These are phyloP conservation scores for Pseudocercospora crystallina DNA, from an alignment of 2,329 filamentous ascomycete species.

Conservation along the genomic window DNA sequence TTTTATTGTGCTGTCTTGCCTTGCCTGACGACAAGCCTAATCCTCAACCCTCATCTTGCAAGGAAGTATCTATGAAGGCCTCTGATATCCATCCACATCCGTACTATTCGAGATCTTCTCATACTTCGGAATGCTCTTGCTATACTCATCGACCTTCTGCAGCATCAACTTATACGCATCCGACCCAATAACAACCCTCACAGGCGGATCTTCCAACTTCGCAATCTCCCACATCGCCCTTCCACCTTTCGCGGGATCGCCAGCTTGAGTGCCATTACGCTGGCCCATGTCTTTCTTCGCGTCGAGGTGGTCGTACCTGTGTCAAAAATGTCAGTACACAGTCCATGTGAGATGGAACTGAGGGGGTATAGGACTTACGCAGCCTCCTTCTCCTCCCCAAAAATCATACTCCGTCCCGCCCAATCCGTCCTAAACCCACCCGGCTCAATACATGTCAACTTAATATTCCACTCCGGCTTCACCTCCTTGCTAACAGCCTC, in stretches of 20 bases:
- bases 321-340: neutral
- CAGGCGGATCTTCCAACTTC: constrained; percentile 52
- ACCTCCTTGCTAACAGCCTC: constrained; percentile 44
- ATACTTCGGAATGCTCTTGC: constrained; percentile 51
- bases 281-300: constrained; percentile 42
- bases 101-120: constrained; percentile 30
- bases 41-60: no score
- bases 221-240: constrained; percentile 57
- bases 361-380: constrained; percentile 39
- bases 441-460: constrained; percentile 47
- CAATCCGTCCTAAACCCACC: constrained; percentile 50
- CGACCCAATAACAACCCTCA: constrained; percentile 54
- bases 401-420: constrained; percentile 48
- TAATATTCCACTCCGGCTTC: constrained; percentile 49
- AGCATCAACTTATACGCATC: constrained; percentile 54
- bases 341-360: constrained; percentile 27
- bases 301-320: constrained; percentile 49
- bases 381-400: constrained; percentile 44
- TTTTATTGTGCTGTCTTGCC: no score
- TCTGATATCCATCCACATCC: no score
- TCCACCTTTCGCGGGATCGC: constrained; percentile 51
- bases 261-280: constrained; percentile 47
- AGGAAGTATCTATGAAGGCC: no score
- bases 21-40: no score
- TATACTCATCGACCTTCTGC: constrained; percentile 52